These are phyloP conservation scores for Apiotrichum veenhuisii DNA, from an alignment of 1,284 basidiomycete species.

Conservation along the genomic window DNA sequence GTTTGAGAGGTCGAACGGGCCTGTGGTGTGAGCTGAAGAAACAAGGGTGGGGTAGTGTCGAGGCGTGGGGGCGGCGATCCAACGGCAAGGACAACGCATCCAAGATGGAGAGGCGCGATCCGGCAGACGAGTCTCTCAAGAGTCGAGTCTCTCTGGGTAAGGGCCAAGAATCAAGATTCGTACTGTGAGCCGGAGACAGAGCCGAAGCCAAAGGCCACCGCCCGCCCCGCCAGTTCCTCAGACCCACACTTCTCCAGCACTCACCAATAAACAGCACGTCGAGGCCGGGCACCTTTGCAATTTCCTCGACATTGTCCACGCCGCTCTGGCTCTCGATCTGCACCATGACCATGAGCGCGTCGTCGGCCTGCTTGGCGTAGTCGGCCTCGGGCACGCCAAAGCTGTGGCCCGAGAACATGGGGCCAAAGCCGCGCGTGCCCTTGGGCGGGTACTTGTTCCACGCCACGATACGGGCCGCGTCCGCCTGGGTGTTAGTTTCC, in stretches of 20 bases:
- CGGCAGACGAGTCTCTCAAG: too few relatives aligned
- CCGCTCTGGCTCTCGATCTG: slow-evolving; percentile 64
- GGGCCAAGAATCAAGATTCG: too few relatives aligned
- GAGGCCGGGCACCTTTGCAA: slow-evolving; percentile 62
- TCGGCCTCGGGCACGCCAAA: slow-evolving; percentile 41
- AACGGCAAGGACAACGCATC: too few relatives aligned
- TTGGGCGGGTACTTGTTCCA: slow-evolving; percentile 26
- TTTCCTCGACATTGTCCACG: slow-evolving; percentile 60
- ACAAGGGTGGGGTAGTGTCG: too few relatives aligned
- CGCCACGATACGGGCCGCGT: slow-evolving; percentile 21
- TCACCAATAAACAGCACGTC: slow-evolving; percentile 61
- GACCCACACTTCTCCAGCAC: too few relatives aligned
- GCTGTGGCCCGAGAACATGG: slow-evolving; percentile 21
- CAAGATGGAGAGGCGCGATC: too few relatives aligned
- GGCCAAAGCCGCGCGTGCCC: slow-evolving; percentile 27
- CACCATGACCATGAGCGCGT: slow-evolving; percentile 58
- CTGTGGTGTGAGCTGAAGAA: slow-evolving; percentile 9
- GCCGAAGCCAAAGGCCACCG: too few relatives aligned
- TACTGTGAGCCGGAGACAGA: too few relatives aligned
- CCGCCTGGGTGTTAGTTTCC: slow-evolving; percentile 10
- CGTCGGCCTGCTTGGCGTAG: slow-evolving; percentile 59
- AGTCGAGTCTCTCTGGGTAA: too few relatives aligned
- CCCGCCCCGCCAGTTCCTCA: too few relatives aligned
- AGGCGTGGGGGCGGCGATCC: too few relatives aligned
- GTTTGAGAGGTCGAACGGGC: slow-evolving; percentile 61